Percentiles rank a stretch among this genome's conserved stretches.
Evolutionary conservation across 2,329 filamentous ascomycete species (phyloP).

Genomic region (Fusarium vanettenii): DNA sequence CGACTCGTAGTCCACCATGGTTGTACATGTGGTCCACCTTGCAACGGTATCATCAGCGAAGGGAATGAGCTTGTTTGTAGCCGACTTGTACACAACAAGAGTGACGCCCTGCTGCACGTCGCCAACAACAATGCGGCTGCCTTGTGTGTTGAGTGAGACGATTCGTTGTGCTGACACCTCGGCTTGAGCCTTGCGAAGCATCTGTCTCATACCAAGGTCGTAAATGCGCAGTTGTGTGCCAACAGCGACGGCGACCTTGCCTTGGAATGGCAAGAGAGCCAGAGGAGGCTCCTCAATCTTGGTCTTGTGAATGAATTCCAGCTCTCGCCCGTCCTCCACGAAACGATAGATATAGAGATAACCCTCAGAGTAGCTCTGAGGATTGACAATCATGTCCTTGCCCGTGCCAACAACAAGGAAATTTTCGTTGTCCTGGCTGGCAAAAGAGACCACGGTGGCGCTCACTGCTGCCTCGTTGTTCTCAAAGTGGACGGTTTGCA

Average conservation of each 20-base stretch:
- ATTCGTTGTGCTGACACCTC: conserved; percentile 86
- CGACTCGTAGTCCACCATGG: conserved; percentile 98
- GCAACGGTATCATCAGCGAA: conserved; percentile 92
- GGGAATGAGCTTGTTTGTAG: conserved; percentile 90
- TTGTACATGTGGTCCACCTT: conserved; percentile 89
- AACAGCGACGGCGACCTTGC: conserved; percentile 86
- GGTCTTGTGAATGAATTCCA: conserved; percentile 97
- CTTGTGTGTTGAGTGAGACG: conserved; percentile 88
- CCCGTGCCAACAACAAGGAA: conserved; percentile 96
- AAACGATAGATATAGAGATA: conserved; percentile 95
- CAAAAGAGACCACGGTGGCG: conserved; percentile 84
- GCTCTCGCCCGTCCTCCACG: conserved; percentile 83
- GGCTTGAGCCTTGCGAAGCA: conserved; percentile 91
- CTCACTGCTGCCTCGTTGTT: conserved; percentile 94
- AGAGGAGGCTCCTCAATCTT: conserved; percentile 89
- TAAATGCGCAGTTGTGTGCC: conserved; percentile 87
- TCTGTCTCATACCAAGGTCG: conserved; percentile 90
- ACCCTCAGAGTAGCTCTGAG: conserved; percentile 79
- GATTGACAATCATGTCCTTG: conserved; percentile 86
- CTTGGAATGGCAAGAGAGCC: conserved; percentile 93
- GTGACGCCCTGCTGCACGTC: conserved; percentile 94
- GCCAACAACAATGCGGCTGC: conserved; percentile 89
- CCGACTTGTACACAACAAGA: conserved; percentile 92
- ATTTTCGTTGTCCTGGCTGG: conserved; percentile 86
- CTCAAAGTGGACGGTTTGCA: conserved; percentile 83